Evolutionary conservation across 805 yeast species (phyloP), one percentile per base, ranked within the genome.

Genomic region (Candida insectorum): DNA sequence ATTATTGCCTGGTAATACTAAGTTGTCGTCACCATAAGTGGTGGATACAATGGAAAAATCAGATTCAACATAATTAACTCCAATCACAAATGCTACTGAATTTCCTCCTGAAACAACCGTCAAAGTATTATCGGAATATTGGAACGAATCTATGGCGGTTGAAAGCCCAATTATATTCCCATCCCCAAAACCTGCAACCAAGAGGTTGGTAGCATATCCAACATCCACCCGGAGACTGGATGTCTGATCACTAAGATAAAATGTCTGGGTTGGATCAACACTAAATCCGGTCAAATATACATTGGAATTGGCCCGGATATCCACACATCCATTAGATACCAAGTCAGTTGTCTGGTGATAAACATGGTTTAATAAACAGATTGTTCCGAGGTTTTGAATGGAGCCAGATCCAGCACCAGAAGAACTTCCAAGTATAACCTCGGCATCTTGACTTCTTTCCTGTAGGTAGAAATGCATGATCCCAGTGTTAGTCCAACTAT

Each of bases 351-450:
- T 38, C 33, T 47, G 52, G 13, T 17, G 9, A 32, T 37, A 52
- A n/a, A 25, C 35, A 18, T 45, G 39, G 28, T 54, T 54, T 27
- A 33, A 20, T 26, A 58, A 48, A 46, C 62, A 56, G 26, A 54
- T 44, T 15, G 46, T 43, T 29, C 60, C 60, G 14, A 31, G 23
- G 30, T 54, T 32, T 31, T 34, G n/a, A 34, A 42, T 43, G 13
- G 50, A 48, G 2, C 36, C 28, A 10, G 30, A 26, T 14, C 49
- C 41, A 5, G 39, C 28, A 4, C 12, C 22, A 13, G 18, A 11
- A 9, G 30, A 31, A 19, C 30, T 29, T 14, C 49, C 52, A 11
- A 48, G 33, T 14, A 26, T 27, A 12, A 41, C 52, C 4, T 30
- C 10, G 11, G 45, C 41, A 16, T 36, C 18, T 15, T 30, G 19